phyloP scores from a whole-genome alignment of 2,329 filamentous ascomycete genomes.

The Epichloe festucae region DNA sequence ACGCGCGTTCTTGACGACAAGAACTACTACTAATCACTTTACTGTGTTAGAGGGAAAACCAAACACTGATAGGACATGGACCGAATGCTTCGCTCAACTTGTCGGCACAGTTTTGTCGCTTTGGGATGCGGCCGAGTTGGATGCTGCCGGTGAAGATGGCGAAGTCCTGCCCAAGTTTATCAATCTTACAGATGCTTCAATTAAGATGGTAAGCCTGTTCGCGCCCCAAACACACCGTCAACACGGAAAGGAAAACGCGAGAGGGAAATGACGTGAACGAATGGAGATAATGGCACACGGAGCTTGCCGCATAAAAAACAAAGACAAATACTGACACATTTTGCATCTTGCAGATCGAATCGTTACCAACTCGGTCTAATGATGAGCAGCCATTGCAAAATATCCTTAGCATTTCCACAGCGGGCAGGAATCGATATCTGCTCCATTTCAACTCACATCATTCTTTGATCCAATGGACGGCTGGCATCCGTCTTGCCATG shows the following conservation, averaged over 20 bases:
- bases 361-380: conserved; percentile 67
- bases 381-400: conserved; percentile 79
- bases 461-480: conserved; percentile 90
- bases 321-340: neutral
- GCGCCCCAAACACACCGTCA: neutral
- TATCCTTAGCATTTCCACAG: conserved; percentile 89
- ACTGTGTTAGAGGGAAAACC: conserved; percentile 60
- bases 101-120: conserved; percentile 89
- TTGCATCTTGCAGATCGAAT: conserved; percentile 53
- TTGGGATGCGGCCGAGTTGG: conserved; percentile 89
- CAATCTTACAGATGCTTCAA: conserved; percentile 91
- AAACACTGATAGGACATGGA: conserved; percentile 79
- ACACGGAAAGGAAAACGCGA: neutral
- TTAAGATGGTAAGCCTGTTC: conserved; percentile 68
- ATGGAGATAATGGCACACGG: neutral
- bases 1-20: neutral
- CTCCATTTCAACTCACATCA: conserved; percentile 93
- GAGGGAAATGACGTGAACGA: neutral
- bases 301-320: neutral
- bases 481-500: conserved; percentile 84
- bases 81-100: conserved; percentile 92
- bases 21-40: conserved; percentile 1
- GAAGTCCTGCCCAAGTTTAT: conserved; percentile 88
- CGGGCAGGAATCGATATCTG: conserved; percentile 87
- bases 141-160: conserved; percentile 71